These are phyloP conservation scores for Blastobotrys serpentis DNA, from an alignment of 1,139 yeast genomes.

Conservation along the genomic window DNA sequence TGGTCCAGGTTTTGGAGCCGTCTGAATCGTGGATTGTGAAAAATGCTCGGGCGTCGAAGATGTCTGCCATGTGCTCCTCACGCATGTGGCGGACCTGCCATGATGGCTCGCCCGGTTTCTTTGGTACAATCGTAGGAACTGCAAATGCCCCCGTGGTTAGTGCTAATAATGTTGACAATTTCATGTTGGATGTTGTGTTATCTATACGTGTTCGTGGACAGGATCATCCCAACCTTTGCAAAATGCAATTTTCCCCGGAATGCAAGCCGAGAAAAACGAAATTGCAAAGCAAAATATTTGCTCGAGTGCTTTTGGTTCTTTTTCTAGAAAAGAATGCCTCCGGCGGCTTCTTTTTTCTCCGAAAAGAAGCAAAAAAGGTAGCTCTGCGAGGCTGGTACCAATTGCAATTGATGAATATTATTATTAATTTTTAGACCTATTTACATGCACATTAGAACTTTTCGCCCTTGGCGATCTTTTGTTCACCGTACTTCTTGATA, in stretches of 20 bases:
- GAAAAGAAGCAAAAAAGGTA: background rate
- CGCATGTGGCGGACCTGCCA: slow-evolving; percentile 69
- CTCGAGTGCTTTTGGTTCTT: too few species aligned
- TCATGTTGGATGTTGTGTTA: background rate
- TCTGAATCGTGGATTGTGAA: slow-evolving; percentile 79
- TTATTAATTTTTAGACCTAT: too few species aligned
- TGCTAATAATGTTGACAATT: background rate
- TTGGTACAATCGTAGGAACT: slow-evolving; percentile 15
- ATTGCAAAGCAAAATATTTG: too few species aligned
- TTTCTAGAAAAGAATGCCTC: too few species aligned
- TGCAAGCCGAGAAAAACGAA: too few species aligned
- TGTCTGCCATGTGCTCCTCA: slow-evolving; percentile 76
- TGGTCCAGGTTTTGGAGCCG: slow-evolving; percentile 42
- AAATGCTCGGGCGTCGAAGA: slow-evolving; percentile 73
- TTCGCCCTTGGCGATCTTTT: slow-evolving; percentile 76
- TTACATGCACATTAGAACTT: slow-evolving; percentile 41
- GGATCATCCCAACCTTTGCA: too few species aligned
- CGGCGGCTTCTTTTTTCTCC: too few species aligned
- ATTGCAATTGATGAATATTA: too few species aligned
- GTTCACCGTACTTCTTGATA: slow-evolving; percentile 95
- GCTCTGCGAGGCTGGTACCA: background rate
- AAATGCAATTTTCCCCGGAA: too few species aligned
- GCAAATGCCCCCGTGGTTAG: slow-evolving; percentile 3
- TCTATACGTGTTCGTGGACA: background rate
- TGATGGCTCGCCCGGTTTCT: slow-evolving; percentile 28